These are phyloP conservation scores for Udeniomyces megalosporus DNA, from an alignment of 768 basidiomycete genomes.

Conservation along the genomic window DNA sequence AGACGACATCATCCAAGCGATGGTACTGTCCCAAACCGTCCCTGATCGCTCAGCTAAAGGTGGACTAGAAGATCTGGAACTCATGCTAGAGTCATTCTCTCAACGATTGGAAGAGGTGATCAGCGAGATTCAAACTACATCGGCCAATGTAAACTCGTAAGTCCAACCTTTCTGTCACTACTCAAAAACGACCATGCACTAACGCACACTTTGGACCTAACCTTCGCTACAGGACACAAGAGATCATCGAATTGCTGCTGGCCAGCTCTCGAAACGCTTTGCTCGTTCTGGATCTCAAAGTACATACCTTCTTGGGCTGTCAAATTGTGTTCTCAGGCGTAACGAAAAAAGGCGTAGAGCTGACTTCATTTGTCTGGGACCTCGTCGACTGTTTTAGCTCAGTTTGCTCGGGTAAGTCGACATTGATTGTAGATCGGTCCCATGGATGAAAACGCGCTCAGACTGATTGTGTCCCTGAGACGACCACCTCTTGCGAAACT, in stretches of 20 bases:
- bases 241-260: constrained; percentile 14
- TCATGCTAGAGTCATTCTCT: constrained; percentile 7
- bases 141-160: neutral
- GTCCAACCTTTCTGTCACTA: too few species aligned
- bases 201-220: neutral
- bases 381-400: neutral
- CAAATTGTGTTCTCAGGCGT: too few species aligned
- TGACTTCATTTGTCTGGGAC: too few species aligned
- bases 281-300: constrained; percentile 14
- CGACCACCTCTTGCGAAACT: neutral
- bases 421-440: too few species aligned
- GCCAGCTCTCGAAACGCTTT: constrained; percentile 10
- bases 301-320: neutral
- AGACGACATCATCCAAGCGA: constrained; percentile 11
- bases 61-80: constrained; percentile 8
- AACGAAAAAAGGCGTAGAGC: too few species aligned
- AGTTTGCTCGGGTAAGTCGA: too few species aligned
- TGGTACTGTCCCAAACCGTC: neutral
- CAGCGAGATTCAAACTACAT: constrained; percentile 11
- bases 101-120: constrained; percentile 14
- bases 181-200: neutral
- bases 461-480: neutral
- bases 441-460: too few species aligned
- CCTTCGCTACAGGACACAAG: neutral
- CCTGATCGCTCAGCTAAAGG: neutral